phyloP scores from a whole-genome alignment of 257 asterid genomes.

The Plantago elongata region DNA sequence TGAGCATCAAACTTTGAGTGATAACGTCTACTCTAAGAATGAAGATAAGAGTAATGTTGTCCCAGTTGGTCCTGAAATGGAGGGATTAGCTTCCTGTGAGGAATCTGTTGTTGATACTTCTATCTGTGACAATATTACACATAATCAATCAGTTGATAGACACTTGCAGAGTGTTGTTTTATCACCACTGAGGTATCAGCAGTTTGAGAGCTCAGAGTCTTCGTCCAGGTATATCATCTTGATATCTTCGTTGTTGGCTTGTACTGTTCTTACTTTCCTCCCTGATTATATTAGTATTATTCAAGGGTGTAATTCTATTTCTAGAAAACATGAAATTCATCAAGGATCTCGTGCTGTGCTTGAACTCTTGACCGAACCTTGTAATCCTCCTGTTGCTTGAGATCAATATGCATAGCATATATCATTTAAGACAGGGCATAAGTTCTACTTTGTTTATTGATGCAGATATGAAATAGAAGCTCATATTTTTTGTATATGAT shows the following conservation, averaged over 20 bases:
- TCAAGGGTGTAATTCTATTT: too few species aligned
- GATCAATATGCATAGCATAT: not conserved
- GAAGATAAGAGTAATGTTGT: conserved; percentile 28
- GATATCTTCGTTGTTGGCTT: conserved; percentile 5
- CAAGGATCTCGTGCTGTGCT: conserved; percentile 9
- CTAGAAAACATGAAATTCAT: too few species aligned
- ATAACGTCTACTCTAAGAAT: conserved; percentile 29
- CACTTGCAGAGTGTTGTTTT: conserved; percentile 47
- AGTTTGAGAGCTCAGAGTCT: conserved; percentile 81
- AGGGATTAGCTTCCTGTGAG: conserved; percentile 31
- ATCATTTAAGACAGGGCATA: conserved; percentile 6
- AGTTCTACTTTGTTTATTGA: not conserved
- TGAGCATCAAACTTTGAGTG: conserved; percentile 40
- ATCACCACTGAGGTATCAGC: conserved; percentile 63
- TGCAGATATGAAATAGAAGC: conserved; percentile 3
- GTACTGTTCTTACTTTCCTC: not conserved
- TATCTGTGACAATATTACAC: conserved; percentile 23
- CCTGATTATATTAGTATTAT: not conserved
- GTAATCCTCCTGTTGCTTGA: too few species aligned
- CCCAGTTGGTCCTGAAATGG: conserved; percentile 37
- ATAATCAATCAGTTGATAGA: conserved; percentile 49
- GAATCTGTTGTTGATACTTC: conserved; percentile 36
- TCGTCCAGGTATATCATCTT: conserved; percentile 55
- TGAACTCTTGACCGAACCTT: not conserved
- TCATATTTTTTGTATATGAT: not conserved